These are phyloP conservation scores for Priceomyces medius DNA, from an alignment of 805 yeast genomes.

Conservation along the genomic window DNA sequence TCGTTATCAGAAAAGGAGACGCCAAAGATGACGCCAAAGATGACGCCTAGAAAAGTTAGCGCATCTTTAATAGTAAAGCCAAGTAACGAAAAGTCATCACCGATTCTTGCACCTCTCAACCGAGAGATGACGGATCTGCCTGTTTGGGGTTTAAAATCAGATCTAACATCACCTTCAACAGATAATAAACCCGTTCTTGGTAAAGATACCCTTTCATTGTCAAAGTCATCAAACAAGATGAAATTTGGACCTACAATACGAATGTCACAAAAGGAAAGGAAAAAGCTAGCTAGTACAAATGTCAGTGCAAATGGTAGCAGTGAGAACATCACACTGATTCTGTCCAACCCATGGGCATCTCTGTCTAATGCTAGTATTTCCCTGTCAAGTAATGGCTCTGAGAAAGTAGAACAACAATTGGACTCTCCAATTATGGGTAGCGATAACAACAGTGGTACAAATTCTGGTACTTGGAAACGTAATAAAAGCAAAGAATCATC, in stretches of 20 bases:
- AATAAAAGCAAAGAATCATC: neutral
- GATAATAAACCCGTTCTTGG: conserved; percentile 9
- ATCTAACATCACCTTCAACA: conserved; percentile 2
- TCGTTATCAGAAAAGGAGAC: neutral
- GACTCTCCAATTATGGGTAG: neutral
- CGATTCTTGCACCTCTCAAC: neutral
- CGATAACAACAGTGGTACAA: conserved; percentile 1
- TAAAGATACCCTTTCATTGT: conserved; percentile 8
- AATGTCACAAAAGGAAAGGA: conserved; percentile 62
- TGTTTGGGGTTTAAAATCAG: neutral
- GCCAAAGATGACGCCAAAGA: neutral
- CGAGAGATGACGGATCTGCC: neutral
- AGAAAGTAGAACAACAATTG: neutral
- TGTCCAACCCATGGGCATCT: neutral
- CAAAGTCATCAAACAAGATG: conserved; percentile 17
- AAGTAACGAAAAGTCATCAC: neutral
- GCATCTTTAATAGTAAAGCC: neutral
- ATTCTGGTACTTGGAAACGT: neutral
- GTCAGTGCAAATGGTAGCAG: neutral
- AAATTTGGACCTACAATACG: conserved; percentile 39
- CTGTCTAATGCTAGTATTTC: neutral
- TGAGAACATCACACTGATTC: neutral
- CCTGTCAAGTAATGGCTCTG: neutral
- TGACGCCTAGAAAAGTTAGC: neutral
- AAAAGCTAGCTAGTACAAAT: conserved; percentile 29